Conservation (phyloP, 2,329 filamentous ascomycete genomes). For the Truncatella angustata region DNA sequence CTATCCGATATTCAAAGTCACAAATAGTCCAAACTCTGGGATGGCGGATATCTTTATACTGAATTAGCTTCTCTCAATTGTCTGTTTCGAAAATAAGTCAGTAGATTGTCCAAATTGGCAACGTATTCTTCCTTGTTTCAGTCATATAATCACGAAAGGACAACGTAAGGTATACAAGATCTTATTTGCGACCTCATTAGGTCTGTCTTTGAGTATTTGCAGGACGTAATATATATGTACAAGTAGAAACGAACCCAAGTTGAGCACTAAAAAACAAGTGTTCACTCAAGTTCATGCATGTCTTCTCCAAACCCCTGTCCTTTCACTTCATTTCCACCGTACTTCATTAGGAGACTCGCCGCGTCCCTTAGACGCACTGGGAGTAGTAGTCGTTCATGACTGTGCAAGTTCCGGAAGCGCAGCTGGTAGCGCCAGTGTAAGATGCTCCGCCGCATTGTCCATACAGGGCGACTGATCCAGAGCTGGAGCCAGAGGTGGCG, state of each 20-base stretch:
- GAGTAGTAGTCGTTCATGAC: slow-evolving; percentile 17
- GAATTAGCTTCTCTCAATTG: too few relatives aligned
- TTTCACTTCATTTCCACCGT: neutral
- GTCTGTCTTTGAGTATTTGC: neutral
- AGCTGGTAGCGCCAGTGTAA: slow-evolving; percentile 17
- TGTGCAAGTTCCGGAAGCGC: slow-evolving; percentile 18
- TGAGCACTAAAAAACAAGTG: neutral
- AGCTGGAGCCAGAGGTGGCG: slow-evolving; percentile 3
- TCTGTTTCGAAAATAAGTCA: too few relatives aligned
- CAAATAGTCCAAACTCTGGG: too few relatives aligned
- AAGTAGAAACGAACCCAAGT: neutral
- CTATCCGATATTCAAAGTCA: too few relatives aligned
- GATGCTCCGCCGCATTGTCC: slow-evolving; percentile 15
- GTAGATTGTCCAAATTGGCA: too few relatives aligned
- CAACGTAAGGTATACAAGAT: neutral
- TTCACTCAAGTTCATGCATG: neutral
- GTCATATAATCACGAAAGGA: too few relatives aligned
- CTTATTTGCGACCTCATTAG: neutral
- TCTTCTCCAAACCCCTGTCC: neutral
- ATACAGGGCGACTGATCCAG: slow-evolving; percentile 11
- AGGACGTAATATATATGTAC: slow-evolving; percentile 2
- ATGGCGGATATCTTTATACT: too few relatives aligned
- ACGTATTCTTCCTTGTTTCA: too few relatives aligned
- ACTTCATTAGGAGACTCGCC: neutral
- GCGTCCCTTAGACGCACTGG: slow-evolving; percentile 14